Conservation (phyloP, 129 eudicot genomes). For the Sambucus nigra region DNA sequence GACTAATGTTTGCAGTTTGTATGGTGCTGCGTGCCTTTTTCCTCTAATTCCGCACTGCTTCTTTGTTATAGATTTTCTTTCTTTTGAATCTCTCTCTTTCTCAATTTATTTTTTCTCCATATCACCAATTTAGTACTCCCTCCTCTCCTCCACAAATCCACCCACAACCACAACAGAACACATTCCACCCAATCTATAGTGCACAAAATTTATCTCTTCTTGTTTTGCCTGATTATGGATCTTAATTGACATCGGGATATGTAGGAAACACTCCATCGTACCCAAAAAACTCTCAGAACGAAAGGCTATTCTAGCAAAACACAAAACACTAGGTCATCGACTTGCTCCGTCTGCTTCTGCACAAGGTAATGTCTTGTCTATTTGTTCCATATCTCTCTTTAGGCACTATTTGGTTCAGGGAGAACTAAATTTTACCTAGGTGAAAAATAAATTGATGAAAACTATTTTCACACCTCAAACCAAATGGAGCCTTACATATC, state of each 20-base stretch:
- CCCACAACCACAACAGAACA: not conserved
- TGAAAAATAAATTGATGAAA: too few relatives aligned
- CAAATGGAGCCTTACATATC: not conserved
- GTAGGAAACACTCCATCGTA: constrained; percentile 20
- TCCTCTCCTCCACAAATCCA: not conserved
- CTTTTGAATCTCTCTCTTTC: constrained; percentile 2
- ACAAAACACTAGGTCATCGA: constrained; percentile 18
- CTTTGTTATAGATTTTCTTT: not conserved
- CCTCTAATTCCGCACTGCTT: not conserved
- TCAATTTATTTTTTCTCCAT: not conserved
- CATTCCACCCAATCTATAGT: not conserved
- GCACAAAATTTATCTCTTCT: too few relatives aligned
- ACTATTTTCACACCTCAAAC: not conserved
- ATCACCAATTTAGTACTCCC: not conserved
- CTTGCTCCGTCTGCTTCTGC: constrained; percentile 50
- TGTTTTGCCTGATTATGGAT: constrained; percentile 6
- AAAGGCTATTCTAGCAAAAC: constrained; percentile 14
- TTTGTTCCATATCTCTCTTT: too few relatives aligned
- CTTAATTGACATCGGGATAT: not conserved
- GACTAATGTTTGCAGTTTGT: not conserved
- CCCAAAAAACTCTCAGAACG: constrained; percentile 21
- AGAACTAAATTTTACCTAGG: too few relatives aligned
- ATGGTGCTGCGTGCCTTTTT: not conserved
- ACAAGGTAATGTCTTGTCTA: constrained; percentile 43
- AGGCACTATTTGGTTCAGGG: too few relatives aligned